Evolutionary conservation across 179 eudicot genomes (phyloP).

Genomic region (Carnegiea gigantea): DNA sequence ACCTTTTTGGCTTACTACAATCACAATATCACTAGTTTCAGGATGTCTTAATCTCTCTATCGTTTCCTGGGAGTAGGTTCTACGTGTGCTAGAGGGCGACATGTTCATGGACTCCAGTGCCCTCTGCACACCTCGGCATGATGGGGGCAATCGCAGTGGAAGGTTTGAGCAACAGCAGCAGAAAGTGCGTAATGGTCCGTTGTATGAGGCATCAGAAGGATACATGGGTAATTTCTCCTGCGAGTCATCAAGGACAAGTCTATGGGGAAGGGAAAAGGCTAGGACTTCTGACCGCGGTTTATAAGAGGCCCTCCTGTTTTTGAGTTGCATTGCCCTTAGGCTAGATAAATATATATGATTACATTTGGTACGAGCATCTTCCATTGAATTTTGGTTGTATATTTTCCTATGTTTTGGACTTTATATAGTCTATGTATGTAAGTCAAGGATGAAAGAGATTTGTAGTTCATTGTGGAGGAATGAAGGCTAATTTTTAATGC

Average conservation of each 20-base stretch:
- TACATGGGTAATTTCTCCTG: conserved; percentile 26
- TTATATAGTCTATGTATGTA: conserved; percentile 30
- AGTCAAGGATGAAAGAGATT: neutral
- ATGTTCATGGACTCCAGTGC: conserved; percentile 58
- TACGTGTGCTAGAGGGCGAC: conserved; percentile 88
- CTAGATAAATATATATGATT: conserved; percentile 7
- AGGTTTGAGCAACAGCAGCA: conserved; percentile 39
- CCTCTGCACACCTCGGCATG: conserved; percentile 55
- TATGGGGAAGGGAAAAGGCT: conserved; percentile 32
- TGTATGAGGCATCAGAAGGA: conserved; percentile 34
- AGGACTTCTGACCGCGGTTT: conserved; percentile 20
- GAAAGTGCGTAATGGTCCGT: conserved; percentile 33
- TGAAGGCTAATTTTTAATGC: conserved; percentile 12
- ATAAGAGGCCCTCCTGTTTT: conserved; percentile 8
- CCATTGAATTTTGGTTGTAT: conserved; percentile 1
- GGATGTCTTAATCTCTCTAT: neutral
- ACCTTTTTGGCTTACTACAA: too few relatives aligned
- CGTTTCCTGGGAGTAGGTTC: conserved; percentile 45
- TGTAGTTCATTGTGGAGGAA: conserved; percentile 21
- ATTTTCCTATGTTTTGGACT: conserved; percentile 1
- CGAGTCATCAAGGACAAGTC: conserved; percentile 27
- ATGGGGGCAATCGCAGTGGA: conserved; percentile 70
- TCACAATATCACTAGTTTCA: neutral
- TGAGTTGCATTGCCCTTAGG: conserved; percentile 8
- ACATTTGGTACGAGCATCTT: neutral